Conservation (phyloP, 1,139 yeast species). For the Groenewaldozyma auringiensis region DNA sequence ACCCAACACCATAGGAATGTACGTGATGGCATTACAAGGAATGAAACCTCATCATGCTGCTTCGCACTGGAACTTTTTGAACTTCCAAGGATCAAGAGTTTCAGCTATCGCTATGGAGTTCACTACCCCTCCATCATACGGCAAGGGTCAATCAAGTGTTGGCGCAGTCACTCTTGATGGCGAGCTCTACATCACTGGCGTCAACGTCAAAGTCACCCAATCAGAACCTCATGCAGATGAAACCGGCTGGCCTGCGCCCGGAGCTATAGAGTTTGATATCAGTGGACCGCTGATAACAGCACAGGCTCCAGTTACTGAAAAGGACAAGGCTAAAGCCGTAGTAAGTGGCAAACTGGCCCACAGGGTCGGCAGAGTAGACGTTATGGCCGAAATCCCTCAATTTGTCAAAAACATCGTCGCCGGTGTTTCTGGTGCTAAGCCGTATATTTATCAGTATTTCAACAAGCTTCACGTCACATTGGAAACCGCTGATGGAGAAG, state of each 20-base stretch:
- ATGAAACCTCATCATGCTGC: constrained; percentile 99
- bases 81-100: constrained; percentile 70
- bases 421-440: constrained; percentile 93
- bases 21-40: constrained; percentile 97
- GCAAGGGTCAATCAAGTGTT: constrained; percentile 67
- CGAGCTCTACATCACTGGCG: constrained; percentile 56
- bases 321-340: constrained; percentile 29
- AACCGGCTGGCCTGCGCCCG: constrained; percentile 91
- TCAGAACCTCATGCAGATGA: constrained; percentile 49
- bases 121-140: constrained; percentile 88
- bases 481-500: constrained; percentile 27
- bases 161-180: constrained; percentile 66
- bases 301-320: constrained; percentile 34
- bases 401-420: constrained; percentile 89
- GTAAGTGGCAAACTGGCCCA: constrained; percentile 38
- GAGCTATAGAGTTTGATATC: constrained; percentile 52
- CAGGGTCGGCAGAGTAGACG: constrained; percentile 86
- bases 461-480: constrained; percentile 35
- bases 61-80: constrained; percentile 88
- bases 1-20: constrained; percentile 63
- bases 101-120: constrained; percentile 90
- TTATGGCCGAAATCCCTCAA: constrained; percentile 93
- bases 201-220: constrained; percentile 61
- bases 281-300: constrained; percentile 41
- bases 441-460: constrained; percentile 87